Base-by-base conservation (phyloP, 1,284 basidiomycete genomes). In the Kwoniella shivajii region DNA sequence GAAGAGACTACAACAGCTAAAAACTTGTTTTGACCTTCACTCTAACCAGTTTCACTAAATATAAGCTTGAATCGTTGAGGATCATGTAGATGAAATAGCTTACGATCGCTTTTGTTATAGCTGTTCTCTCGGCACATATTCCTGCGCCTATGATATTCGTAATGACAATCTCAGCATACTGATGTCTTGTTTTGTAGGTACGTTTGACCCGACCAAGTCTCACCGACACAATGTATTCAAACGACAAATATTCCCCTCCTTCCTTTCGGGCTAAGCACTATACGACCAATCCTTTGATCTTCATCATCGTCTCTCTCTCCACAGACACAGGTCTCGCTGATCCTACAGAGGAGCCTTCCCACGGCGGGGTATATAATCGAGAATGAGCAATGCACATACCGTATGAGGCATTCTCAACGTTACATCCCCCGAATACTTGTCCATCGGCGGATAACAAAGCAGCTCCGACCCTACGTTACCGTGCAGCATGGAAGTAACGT, bases 321-420 rank as follows among this genome's bases (percentile, higher is more conserved):
- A 9, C 45, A 18, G n/a, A n/a, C n/a, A n/a, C n/a, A n/a, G n/a
- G n/a, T n/a, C n/a, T n/a, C n/a, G n/a, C n/a, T n/a, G n/a, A n/a
- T n/a, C n/a, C n/a, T n/a, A n/a, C n/a, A n/a, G n/a, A n/a, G n/a
- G n/a, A n/a, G n/a, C n/a, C n/a, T n/a, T n/a, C n/a, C n/a, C n/a
- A n/a, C n/a, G n/a, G n/a, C n/a, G n/a, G n/a, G n/a, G n/a, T n/a
- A n/a, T n/a, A n/a, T n/a, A 11, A 43, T 14, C 27, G n/a, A 11
- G 6, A 41, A 46, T 9, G 43, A 20, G 11, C 20, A 14, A n/a
- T 2, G n/a, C 16, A 68, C 79, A 48, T 50, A 88, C 92, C 89
- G 72, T 92, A 93, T 0, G 89, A 90, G 0, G 90, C 90, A 69
- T 95, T 95, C 78, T 96, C 92, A 57, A 95, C 83, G 70, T 94